Percentiles rank a stretch among this genome's conserved stretches.
Evolutionary conservation across 345 rosid species (phyloP).

Genomic region (Melaleuca quinquenervia): DNA sequence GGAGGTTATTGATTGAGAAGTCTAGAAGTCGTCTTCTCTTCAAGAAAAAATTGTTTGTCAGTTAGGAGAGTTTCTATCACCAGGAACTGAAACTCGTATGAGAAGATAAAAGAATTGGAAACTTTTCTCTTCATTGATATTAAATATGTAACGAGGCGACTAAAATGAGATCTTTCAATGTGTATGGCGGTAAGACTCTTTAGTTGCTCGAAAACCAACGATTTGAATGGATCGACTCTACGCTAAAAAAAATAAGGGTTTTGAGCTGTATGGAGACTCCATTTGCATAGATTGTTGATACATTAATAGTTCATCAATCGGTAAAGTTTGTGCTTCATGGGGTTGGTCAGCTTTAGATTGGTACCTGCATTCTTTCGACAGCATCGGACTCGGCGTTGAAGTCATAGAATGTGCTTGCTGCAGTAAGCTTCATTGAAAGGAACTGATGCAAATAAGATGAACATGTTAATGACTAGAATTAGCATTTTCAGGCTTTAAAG

Average conservation of each 20-base stretch:
- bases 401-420: conserved; percentile 67
- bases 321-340: background rate
- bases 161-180: background rate
- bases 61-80: background rate
- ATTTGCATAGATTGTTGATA: background rate
- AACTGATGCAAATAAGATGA: conserved; percentile 36
- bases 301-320: background rate
- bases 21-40: background rate
- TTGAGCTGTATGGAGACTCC: background rate
- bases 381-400: conserved; percentile 61
- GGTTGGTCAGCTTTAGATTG: background rate
- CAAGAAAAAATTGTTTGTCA: background rate
- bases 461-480: background rate
- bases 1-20: background rate
- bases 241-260: background rate
- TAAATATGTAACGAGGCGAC: background rate
- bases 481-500: background rate
- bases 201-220: background rate
- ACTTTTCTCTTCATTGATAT: background rate
- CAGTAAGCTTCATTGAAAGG: conserved; percentile 77
- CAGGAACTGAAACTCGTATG: background rate
- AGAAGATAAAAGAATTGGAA: background rate
- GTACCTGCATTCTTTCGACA: conserved; percentile 47
- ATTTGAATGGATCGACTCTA: background rate
- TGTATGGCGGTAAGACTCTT: background rate